A percentile compares a stretch with the other conserved stretches of the same genome.
phyloP scores from a whole-genome alignment of 257 asterid genomes.

The Vinca minor region DNA sequence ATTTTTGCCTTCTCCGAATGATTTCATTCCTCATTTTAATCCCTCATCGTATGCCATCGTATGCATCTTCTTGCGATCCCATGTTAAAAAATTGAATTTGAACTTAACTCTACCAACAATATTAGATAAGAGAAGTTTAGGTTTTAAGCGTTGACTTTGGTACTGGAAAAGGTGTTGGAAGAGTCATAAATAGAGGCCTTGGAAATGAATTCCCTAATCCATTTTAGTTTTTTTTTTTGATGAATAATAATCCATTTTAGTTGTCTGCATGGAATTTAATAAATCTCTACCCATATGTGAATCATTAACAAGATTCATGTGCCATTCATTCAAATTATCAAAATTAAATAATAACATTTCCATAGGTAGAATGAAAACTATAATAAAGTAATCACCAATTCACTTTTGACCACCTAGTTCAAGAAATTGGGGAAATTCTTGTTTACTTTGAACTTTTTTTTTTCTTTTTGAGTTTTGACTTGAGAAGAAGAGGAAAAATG shows the following conservation, averaged over 20 bases:
- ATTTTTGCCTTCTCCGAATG: too few relatives aligned
- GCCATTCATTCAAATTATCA: constrained; percentile 17
- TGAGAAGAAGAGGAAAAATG: constrained; percentile 4
- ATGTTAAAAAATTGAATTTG: too few relatives aligned
- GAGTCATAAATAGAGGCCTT: too few relatives aligned
- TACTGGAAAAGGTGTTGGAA: constrained; percentile 33
- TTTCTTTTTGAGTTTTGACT: constrained; percentile 17
- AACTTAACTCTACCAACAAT: too few relatives aligned
- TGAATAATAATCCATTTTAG: too few relatives aligned
- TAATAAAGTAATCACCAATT: neutral
- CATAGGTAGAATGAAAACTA: constrained; percentile 4
- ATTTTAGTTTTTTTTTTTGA: too few relatives aligned
- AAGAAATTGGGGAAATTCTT: constrained; percentile 1
- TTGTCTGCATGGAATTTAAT: constrained; percentile 27
- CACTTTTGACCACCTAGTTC: neutral
- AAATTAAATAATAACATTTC: constrained; percentile 2
- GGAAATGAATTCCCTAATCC: constrained; percentile 24
- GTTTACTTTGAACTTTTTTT: constrained; percentile 1
- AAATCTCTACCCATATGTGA: constrained; percentile 25
- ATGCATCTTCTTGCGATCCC: too few relatives aligned
- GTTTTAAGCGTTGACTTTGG: constrained; percentile 20
- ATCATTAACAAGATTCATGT: constrained; percentile 26
- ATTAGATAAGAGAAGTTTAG: constrained; percentile 14
- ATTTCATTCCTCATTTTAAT: too few relatives aligned
- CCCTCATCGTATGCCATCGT: too few relatives aligned